Conservation (phyloP, 2,329 filamentous ascomycete species). For the Xylaria sp. region DNA sequence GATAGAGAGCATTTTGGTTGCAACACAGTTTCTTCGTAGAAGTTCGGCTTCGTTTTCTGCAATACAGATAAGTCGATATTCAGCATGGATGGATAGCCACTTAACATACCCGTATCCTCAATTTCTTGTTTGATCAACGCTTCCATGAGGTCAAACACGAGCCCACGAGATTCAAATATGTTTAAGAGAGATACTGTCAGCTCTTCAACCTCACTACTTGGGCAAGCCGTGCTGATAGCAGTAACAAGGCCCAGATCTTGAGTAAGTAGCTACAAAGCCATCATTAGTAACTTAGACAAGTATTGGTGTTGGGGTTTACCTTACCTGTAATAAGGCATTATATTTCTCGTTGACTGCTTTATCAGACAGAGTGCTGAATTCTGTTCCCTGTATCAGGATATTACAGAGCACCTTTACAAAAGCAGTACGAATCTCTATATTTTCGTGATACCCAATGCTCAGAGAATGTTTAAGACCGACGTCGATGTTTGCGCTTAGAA, state of each 20-base stretch:
- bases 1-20: conserved; percentile 77
- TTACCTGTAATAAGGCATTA: conserved; percentile 69
- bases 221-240: conserved; percentile 73
- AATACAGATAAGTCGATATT: conserved; percentile 19
- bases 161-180: conserved; percentile 74
- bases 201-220: conserved; percentile 75
- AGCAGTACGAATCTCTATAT: conserved; percentile 74
- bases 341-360: conserved; percentile 76
- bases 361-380: conserved; percentile 76
- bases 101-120: conserved; percentile 67
- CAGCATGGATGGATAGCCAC: conserved; percentile 10
- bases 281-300: conserved; percentile 24
- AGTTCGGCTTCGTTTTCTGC: conserved; percentile 75
- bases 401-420: conserved; percentile 78
- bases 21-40: conserved; percentile 74
- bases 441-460: conserved; percentile 77
- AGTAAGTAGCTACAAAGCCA: conserved; percentile 63
- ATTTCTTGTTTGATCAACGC: conserved; percentile 76
- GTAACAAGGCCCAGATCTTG: conserved; percentile 71
- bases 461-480: conserved; percentile 77
- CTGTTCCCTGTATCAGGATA: conserved; percentile 76
- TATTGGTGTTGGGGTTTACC: conserved; percentile 37
- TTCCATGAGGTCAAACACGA: conserved; percentile 72
- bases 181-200: conserved; percentile 74
- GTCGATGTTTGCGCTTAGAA: conserved; percentile 77